Evolutionary conservation across 345 rosid genomes (phyloP).

Genomic region (Hibiscus trionum): DNA sequence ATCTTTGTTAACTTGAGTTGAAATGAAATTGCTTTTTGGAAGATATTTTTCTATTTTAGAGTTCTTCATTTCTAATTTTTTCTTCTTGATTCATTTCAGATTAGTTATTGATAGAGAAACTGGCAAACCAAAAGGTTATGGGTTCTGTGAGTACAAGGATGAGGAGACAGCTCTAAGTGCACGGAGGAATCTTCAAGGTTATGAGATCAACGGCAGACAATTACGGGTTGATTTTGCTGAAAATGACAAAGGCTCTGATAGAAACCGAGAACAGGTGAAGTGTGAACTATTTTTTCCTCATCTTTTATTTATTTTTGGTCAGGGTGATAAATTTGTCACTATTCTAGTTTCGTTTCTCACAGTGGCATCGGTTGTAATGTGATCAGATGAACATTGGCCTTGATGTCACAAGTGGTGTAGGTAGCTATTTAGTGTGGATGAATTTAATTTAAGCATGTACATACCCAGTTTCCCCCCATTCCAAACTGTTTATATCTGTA

Average conservation of each 20-base stretch:
- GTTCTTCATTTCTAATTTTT: background rate
- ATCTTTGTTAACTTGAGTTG: background rate
- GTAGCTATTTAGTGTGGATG: background rate
- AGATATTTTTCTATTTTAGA: background rate
- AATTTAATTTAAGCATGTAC: background rate
- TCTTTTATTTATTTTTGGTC: background rate
- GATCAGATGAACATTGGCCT: background rate
- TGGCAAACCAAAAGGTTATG: slow-evolving; percentile 97
- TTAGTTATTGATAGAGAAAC: slow-evolving; percentile 93
- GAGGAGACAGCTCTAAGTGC: slow-evolving; percentile 98
- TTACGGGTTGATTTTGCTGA: slow-evolving; percentile 98
- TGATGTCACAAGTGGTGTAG: background rate
- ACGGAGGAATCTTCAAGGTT: slow-evolving; percentile 96
- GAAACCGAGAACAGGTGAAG: slow-evolving; percentile 66
- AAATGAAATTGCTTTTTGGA: background rate
- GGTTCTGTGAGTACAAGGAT: slow-evolving; percentile 97
- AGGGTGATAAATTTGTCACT: background rate
- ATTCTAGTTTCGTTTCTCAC: background rate
- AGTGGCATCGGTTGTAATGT: background rate
- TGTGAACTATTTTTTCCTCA: slow-evolving; percentile 19
- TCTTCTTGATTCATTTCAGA: slow-evolving; percentile 35
- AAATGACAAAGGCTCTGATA: slow-evolving; percentile 87
- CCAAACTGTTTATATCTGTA: background rate
- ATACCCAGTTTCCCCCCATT: background rate
- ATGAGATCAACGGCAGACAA: slow-evolving; percentile 89